Evolutionary conservation across 2,329 filamentous ascomycete genomes (phyloP), one percentile per base, ranked within the genome.

Genomic region (Falciphora oryzae): DNA sequence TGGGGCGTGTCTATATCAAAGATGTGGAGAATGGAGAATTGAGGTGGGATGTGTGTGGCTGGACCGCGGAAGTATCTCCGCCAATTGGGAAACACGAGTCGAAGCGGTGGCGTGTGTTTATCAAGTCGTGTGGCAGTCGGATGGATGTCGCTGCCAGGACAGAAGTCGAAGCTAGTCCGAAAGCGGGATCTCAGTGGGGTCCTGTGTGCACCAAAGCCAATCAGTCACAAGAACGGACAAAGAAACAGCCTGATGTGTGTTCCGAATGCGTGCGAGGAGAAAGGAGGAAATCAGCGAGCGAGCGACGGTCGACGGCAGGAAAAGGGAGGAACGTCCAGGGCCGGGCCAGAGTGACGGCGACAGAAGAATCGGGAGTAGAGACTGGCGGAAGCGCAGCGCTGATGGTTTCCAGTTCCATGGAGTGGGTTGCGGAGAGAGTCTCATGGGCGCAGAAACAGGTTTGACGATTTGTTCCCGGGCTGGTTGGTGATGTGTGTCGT

Each of bases 111-210:
- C 44, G 44, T 53, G 44, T n/a, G 44, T 50, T 50, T 50, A 50
- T 50, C 7, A 50, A 44, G 44, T 50, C 6, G 38, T 61, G 59
- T 31, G n/a, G 6, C 59, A 61, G n/a, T 35, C 25, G 32, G 59
- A 38, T 31, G 59, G 59, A 61, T 6, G 59, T n/a, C 32, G n/a
- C 27, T 61, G 32, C 32, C 38, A 27, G 59, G 59, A n/a, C 59
- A 18, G 28, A 16, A 22, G 32, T 32, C 27, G 59, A 25, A 38
- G 25, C 32, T 61, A 28, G 38, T 32, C 59, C 32, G 27, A 14
- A 38, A 25, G 22, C 22, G 59, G 35, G 28, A 11, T n/a, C 25
- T 61, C 10, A 22, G 31, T 38, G 59, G 59, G 59, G 59, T 61
- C 31, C 31, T 58, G 57, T 58, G 18, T 16, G 57, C 28, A 29